Base-by-base conservation (phyloP, 192 early-diverging fungal species). In the Backusella tuberculispora region DNA sequence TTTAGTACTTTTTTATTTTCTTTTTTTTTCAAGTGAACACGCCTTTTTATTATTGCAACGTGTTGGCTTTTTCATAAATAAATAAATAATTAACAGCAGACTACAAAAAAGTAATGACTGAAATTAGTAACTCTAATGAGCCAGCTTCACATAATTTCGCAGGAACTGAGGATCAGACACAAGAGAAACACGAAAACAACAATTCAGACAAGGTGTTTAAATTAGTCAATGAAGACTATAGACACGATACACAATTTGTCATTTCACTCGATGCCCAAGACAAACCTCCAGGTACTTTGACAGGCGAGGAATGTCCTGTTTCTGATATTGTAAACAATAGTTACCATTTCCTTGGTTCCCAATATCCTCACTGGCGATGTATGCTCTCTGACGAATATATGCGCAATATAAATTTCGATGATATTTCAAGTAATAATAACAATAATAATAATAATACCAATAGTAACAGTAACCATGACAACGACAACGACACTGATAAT, bases 311-410 rank as follows among this genome's bases (percentile, higher is more conserved):
- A 13, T 74, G 66, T 26, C 72, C 71, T 4, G 44, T 60, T 26
- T 44, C 64, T 14, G 76, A 78, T 24, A 34, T 65, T 13, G 50
- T 41, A 15, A 78, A 64, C 72, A 71, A 78, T 17, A 44, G 42
- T 3, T 78, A 74, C 24, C 41, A 47, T 42, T 69, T 24, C 6
- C 38, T 78, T 7, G 37, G 43, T 38, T 43, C 66, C 14, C 34
- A 73, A 43, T 73, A 69, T 56, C 71, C 77, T 6, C 41, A 78
- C 42, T 78, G 77, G 77, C 71, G 77, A 6, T 66, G 72, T 40
- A 73, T 74, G 66, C 77, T 78, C 13, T 74, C 72, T 19, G 44
- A 66, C 46, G 72, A 72, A 17, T 78, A 74, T 69, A 78, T 78
- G 77, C 77, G 77, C 37, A 72, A 75, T 56, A 68, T 47, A 41